Evolutionary conservation across 768 basidiomycete species (phyloP).

Genomic region (Leccinum sublutescens): DNA sequence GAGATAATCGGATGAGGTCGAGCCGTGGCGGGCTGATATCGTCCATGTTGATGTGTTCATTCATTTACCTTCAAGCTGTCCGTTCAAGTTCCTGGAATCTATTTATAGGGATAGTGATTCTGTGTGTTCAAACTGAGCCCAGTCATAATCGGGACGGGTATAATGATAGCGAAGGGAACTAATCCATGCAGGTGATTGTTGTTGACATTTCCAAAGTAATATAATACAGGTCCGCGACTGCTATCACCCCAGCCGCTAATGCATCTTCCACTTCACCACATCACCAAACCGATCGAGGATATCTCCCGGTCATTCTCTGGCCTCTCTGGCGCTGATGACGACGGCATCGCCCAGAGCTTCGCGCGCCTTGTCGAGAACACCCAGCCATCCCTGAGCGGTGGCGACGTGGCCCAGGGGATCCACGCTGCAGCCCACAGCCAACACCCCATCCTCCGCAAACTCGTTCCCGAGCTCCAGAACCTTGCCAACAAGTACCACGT

Average conservation of each 20-base stretch:
- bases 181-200: too few species aligned
- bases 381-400: constrained; percentile 4
- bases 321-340: constrained; percentile 16
- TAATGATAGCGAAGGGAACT: too few species aligned
- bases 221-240: not conserved
- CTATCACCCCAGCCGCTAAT: constrained; percentile 10
- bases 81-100: too few species aligned
- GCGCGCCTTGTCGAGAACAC: constrained; percentile 21
- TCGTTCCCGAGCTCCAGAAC: constrained; percentile 56
- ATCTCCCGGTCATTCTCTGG: constrained; percentile 16
- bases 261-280: constrained; percentile 13
- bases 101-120: too few species aligned
- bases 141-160: too few species aligned
- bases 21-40: too few species aligned
- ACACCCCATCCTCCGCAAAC: constrained; percentile 41
- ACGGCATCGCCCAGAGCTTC: constrained; percentile 22
- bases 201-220: too few species aligned
- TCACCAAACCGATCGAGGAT: constrained; percentile 32
- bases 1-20: too few species aligned
- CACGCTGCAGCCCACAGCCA: constrained; percentile 35
- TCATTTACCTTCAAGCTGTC: too few species aligned
- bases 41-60: too few species aligned
- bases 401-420: constrained; percentile 26
- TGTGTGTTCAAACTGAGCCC: too few species aligned
- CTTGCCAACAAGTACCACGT: constrained; percentile 52